A percentile compares a stretch with the other conserved stretches of the same genome.
Conservation (phyloP, 1,139 yeast genomes). For the Arxiozyma slooffiae region DNA sequence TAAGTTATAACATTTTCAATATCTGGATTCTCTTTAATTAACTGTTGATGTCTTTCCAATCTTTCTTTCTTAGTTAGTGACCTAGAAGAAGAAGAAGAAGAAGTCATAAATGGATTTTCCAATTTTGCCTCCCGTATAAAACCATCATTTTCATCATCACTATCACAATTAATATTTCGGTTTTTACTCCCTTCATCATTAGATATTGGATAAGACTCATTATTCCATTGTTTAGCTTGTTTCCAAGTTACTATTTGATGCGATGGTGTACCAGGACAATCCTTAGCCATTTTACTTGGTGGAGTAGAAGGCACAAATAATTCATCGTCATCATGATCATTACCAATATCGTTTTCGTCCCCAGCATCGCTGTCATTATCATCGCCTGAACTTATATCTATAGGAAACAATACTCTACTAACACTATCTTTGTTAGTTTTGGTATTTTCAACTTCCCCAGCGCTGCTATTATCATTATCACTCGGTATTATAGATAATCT, state of each 20-base stretch:
- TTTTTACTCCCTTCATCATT: background rate
- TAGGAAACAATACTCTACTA: constrained; percentile 5
- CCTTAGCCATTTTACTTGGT: background rate
- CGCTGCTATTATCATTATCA: constrained; percentile 11
- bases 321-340: background rate
- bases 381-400: background rate
- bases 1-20: constrained; percentile 17
- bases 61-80: constrained; percentile 12
- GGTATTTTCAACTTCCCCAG: background rate
- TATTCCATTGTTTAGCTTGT: constrained; percentile 18
- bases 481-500: constrained; percentile 7
- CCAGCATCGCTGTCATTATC: constrained; percentile 2
- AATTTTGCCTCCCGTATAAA: constrained; percentile 1
- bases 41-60: constrained; percentile 9
- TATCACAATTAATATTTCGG: background rate
- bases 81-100: constrained; percentile 7
- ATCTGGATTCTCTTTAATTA: constrained; percentile 17
- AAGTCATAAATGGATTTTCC: constrained; percentile 20
- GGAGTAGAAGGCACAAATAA: constrained; percentile 6
- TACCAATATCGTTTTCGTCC: background rate
- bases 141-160: constrained; percentile 10
- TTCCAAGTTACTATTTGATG: constrained; percentile 21
- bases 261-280: constrained; percentile 23
- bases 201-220: constrained; percentile 8
- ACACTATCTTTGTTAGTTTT: background rate